Evolutionary conservation across 2,329 filamentous ascomycete genomes (phyloP).

Genomic region (Leptodontidium sp.): DNA sequence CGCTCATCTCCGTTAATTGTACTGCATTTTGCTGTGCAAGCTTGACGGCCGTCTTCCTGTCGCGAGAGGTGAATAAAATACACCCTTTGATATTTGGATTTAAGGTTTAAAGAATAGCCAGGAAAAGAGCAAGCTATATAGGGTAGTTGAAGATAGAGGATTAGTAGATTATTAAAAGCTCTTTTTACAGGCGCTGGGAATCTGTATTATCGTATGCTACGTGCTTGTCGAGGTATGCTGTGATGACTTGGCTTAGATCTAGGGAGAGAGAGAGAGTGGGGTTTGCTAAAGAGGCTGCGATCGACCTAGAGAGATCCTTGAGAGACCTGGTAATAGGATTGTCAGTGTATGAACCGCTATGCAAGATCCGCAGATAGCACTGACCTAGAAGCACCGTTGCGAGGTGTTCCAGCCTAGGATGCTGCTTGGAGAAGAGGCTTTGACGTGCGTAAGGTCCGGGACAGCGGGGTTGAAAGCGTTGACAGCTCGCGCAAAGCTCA

Average conservation of each 20-base stretch:
- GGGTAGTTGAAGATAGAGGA: conserved; percentile 66
- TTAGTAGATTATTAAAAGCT: conserved; percentile 72
- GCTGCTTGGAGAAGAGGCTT: conserved; percentile 22
- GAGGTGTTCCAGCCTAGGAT: conserved; percentile 23
- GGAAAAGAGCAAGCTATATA: conserved; percentile 69
- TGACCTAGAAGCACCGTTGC: conserved; percentile 37
- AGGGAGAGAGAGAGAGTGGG: conserved; percentile 70
- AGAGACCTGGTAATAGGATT: conserved; percentile 45
- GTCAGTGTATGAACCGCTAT: not conserved
- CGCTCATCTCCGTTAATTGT: too few relatives aligned
- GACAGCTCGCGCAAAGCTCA: not conserved
- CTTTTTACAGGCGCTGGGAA: conserved; percentile 77
- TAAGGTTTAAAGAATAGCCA: conserved; percentile 70
- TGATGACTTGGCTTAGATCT: conserved; percentile 67
- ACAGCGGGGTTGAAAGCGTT: conserved; percentile 15
- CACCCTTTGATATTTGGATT: conserved; percentile 67
- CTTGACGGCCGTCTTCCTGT: too few relatives aligned
- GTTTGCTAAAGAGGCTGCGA: conserved; percentile 58
- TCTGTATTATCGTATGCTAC: conserved; percentile 71
- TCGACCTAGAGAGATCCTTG: conserved; percentile 67
- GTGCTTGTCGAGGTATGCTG: conserved; percentile 73
- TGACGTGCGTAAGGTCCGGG: conserved; percentile 10
- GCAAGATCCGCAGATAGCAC: conserved; percentile 17
- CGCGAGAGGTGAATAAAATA: too few relatives aligned
- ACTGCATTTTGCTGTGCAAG: too few relatives aligned